Evolutionary conservation across 139 green algal species (phyloP), one percentile per base, ranked within the genome.

Genomic region (Monoraphidium neglectum): DNA sequence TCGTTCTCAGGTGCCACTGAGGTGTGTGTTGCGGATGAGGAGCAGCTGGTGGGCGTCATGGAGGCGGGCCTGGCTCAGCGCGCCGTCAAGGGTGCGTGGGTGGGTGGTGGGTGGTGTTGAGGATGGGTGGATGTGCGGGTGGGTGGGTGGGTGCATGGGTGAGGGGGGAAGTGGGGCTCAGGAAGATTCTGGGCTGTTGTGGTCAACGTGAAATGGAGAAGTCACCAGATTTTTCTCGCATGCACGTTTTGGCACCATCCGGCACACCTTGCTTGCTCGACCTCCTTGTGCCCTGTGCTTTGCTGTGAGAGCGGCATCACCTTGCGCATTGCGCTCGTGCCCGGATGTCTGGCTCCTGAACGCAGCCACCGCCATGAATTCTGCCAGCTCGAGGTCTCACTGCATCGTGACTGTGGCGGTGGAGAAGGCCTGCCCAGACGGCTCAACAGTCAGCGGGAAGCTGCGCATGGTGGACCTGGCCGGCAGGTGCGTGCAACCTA

Each of bases 381-480:
- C 79, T 38, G 38, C 67, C 36, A 89, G 81, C 65, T 86, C 63
- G 23, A 76, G 90, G 59, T 90, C 80, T 4, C 92, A 96, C 83
- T 92, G 83, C 57, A 84, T 96, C 24, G 93, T 96, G 82, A 94
- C 87, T 13, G 71, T 97, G 21, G 73, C 72, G 30, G 82, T 97
- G 13, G 82, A 91, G 74, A 64, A 77, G 51, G 63, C 47, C 6
- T 68, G 61, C 37, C n/a, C 68, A 16, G 85, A 91, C 61, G 89
- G 89, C 12, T 70, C 56, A 5, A 57, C 81, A 47, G 54, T 80
- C 68, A 24, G 61, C 4, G 79, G 77, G 23, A 96, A 92, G 82
- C 83, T 97, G 40, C 87, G 85, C 43, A 84, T 97, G 79, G 88
- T 93, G 53, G 92, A 97, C 77, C 77, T 97, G 76, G 92, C 92